Conservation (phyloP, 1,284 basidiomycete species). For the Tilletia horrida region DNA sequence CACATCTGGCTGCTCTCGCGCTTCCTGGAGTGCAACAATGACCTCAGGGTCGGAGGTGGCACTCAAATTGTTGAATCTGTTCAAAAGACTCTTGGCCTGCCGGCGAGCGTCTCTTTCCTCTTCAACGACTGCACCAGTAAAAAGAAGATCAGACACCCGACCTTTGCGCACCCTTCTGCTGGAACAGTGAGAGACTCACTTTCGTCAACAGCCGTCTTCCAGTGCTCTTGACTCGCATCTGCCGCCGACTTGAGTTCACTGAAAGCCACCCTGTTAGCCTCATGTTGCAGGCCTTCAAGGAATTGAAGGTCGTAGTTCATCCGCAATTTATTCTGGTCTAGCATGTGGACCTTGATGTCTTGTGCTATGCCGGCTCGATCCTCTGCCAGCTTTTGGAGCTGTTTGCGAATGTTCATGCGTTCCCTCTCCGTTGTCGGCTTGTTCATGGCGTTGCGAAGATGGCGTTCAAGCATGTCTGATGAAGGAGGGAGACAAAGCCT, state of each 20-base stretch:
- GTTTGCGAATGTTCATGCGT: background rate
- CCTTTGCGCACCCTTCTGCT: no score
- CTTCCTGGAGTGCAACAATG: background rate
- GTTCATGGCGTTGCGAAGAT: background rate
- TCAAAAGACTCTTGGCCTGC: background rate
- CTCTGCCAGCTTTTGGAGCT: conserved; percentile 3
- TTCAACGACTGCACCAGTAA: background rate
- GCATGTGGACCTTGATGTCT: conserved; percentile 15
- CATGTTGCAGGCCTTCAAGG: conserved; percentile 3
- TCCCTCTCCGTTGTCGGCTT: background rate
- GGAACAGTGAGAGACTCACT: no score
- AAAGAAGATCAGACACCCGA: background rate
- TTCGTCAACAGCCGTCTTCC: no score
- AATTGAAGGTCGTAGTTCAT: conserved; percentile 15
- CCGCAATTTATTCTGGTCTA: background rate
- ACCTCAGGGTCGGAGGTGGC: background rate
- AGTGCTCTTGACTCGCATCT: no score
- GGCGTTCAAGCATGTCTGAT: background rate
- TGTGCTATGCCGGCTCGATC: background rate
- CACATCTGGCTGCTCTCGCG: background rate
- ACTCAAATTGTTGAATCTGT: background rate
- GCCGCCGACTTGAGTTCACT: background rate
- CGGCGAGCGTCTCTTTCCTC: background rate
- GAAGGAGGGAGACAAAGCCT: background rate
- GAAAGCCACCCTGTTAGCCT: background rate